Evolutionary conservation across 73 alveolate species (phyloP), one percentile per base, ranked within the genome.

Genomic region (Tetrahymena elliotti): DNA sequence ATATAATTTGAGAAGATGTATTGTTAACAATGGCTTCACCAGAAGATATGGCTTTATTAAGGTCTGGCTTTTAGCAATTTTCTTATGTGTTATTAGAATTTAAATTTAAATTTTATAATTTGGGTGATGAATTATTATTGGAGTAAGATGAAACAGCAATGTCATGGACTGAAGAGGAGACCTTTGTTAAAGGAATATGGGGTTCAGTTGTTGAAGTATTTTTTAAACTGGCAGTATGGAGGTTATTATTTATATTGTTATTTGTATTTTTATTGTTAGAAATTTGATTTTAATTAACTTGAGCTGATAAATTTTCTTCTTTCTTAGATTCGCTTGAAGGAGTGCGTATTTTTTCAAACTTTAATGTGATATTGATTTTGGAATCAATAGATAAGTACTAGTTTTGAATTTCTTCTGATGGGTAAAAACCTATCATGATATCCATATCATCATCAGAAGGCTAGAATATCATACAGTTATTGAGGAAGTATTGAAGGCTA

Each of bases 391-490:
- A 68, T 68, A 68, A 68, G 88, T 24, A 68, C 88, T 68, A 68
- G 88, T 68, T 68, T 68, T 68, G 88, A 68, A 68, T 68, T 68
- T 68, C 88, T 68, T 68, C 88, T 68, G 88, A 68, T 68, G 88
- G 88, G 36, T 68, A 68, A 31, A 68, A 68, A 68, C 88, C 88
- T 68, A 68, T 68, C 88, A 68, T 68, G 88, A 68, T 68, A 68
- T 68, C 88, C 88, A 68, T 68, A 68, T 68, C 88, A 68, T 68
- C 88, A 68, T 68, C 88, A 68, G 88, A 68, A 68, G 88, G 88
- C 88, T 68, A 68, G 88, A 68, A 68, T 27, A 68, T 68, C 88
- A 68, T 68, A 31, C 88, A 68, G 88, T 68, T 68, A 68, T 68
- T 68, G 36, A 68, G 88, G 88, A 68, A 68, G 38, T 68, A 68